Base-by-base conservation (phyloP, 345 rosid genomes). In the Ceriops zippeliana region DNA sequence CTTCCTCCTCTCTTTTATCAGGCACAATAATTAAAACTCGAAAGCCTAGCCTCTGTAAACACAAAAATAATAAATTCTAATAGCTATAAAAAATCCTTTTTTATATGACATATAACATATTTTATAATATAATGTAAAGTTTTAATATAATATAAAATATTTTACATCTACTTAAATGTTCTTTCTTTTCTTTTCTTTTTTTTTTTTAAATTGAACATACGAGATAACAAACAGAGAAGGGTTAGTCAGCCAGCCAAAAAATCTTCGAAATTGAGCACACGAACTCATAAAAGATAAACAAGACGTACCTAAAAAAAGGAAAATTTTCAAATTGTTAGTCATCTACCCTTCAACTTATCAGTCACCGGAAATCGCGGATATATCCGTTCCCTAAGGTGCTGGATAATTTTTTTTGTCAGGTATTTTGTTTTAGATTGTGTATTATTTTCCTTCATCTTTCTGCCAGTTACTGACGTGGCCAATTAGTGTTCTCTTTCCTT, bases 401-500 rank as follows among this genome's bases (percentile, higher is more conserved):
- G 20, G 56, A 16, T 24, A 13, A 20, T 16, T 2, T 13, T 13
- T 3, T 3, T 42, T 42, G 49, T 13, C 19, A 1, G 17, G 17
- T 13, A 42, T 42, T 42, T 42, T 42, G 15, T 26, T 7, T 49
- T 52, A 20, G 24, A 21, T 24, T 24, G 26, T 22, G 38, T 20
- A 15, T 35, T 5, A 2, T 3, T 52, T 8, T 52, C 10, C 21
- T 21, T 11, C 32, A 3, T 2, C 22, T 32, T 10, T 22, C 22
- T 8, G 1, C 5, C 17, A 19, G 30, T 15, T n/a, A 72, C 66
- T 78, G 73, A 80, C 81, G 84, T 78, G 86, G 88, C 76, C 66
- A 62, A 71, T 58, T 47, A 72, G 1, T 38, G 74, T 28, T 37
- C 72, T 56, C 71, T 47, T 6, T 13, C 42, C 17, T 32, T 13